Percentiles rank a stretch among this genome's conserved stretches.
Evolutionary conservation across 2,329 filamentous ascomycete genomes (phyloP).

Genomic region (Cladosporium sp.): DNA sequence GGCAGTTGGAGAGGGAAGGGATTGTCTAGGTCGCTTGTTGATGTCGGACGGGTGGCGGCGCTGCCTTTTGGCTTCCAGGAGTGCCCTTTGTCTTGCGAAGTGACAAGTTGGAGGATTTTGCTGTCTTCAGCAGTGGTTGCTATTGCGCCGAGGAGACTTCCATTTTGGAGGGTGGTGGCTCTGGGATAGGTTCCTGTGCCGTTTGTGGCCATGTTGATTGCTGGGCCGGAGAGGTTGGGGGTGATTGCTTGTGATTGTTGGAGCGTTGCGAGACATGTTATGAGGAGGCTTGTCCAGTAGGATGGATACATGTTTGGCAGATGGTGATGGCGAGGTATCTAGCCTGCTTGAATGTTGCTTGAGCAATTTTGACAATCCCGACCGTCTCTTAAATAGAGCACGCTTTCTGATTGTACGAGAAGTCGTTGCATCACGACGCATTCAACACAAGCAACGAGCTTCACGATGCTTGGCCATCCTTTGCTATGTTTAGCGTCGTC

Average conservation of each 20-base stretch:
- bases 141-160: slow-evolving; percentile 26
- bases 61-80: slow-evolving; percentile 21
- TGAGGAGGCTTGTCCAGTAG: no score
- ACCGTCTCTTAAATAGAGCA: no score
- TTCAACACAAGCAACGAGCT: no score
- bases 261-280: no score
- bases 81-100: slow-evolving; percentile 18
- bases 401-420: no score
- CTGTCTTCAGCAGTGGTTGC: slow-evolving; percentile 23
- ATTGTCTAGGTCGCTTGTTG: slow-evolving; percentile 28
- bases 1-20: slow-evolving; percentile 32
- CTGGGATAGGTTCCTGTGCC: slow-evolving; percentile 26
- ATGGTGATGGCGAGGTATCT: no score
- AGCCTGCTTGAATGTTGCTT: no score
- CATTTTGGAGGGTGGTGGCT: slow-evolving; percentile 28
- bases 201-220: slow-evolving; percentile 19
- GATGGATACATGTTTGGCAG: no score
- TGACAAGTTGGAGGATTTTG: slow-evolving; percentile 22
- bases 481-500: no score
- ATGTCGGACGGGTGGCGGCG: slow-evolving; percentile 17
- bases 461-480: no score
- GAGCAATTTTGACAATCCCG: no score
- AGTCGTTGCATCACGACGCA: no score
- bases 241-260: background rate
- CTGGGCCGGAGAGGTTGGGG: slow-evolving; percentile 18